Conservation (phyloP, 257 asterid genomes). For the Fraxinus excelsior region DNA sequence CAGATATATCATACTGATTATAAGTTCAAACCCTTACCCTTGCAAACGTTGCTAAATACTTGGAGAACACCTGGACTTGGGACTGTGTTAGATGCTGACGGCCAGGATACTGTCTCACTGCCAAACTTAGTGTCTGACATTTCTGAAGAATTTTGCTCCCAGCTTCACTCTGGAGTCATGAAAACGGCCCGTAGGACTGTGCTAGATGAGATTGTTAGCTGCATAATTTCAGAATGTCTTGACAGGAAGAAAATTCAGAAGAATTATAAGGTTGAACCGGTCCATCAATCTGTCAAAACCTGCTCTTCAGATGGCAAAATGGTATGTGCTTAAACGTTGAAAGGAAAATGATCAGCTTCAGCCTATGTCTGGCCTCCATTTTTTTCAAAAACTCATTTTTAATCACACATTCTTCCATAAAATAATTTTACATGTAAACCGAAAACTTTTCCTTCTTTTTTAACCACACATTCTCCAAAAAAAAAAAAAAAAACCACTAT, state of each 20-base stretch:
- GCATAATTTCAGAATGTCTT: conserved; percentile 62
- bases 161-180: conserved; percentile 79
- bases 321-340: conserved; percentile 36
- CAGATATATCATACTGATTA: conserved; percentile 73
- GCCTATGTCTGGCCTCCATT: no score
- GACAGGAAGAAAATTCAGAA: conserved; percentile 53
- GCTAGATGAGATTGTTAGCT: conserved; percentile 81
- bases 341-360: conserved; percentile 12
- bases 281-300: conserved; percentile 36
- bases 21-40: conserved; percentile 51
- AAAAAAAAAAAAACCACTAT: no score
- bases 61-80: conserved; percentile 56
- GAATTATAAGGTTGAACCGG: conserved; percentile 40
- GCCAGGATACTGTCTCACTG: conserved; percentile 35
- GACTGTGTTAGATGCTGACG: conserved; percentile 38
- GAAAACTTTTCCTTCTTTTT: no score
- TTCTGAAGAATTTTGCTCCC: conserved; percentile 73
- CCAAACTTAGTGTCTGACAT: conserved; percentile 42
- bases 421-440: no score
- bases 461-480: no score
- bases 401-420: no score
- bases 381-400: no score
- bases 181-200: conserved; percentile 81
- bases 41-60: conserved; percentile 57
- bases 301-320: conserved; percentile 33